These are phyloP conservation scores for Geotrichum klebahnii DNA, from an alignment of 1,139 yeast species.

Conservation along the genomic window DNA sequence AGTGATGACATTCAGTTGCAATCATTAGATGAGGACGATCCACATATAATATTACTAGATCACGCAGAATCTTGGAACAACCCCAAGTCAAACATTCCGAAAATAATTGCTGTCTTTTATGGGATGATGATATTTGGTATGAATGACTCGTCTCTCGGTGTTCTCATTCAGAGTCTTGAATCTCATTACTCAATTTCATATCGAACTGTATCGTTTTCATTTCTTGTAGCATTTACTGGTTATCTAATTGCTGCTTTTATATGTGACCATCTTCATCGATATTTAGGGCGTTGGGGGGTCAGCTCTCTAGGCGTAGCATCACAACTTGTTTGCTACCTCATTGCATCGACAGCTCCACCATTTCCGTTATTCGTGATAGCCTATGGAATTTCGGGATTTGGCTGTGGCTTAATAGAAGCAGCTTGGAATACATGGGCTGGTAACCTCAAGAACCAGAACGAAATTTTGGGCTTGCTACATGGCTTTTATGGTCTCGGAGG, in stretches of 20 bases:
- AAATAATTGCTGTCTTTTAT: conserved; percentile 27
- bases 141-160: conserved; percentile 35
- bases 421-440: conserved; percentile 58
- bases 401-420: conserved; percentile 53
- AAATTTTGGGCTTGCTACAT: conserved; percentile 52
- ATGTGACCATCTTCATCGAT: conserved; percentile 39
- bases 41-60: too few species aligned
- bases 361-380: conserved; percentile 47
- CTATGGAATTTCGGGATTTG: conserved; percentile 58
- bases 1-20: too few species aligned
- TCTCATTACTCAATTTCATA: conserved; percentile 30
- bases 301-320: conserved; percentile 41
- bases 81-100: conserved; percentile 16
- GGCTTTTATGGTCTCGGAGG: conserved; percentile 65
- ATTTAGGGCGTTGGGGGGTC: conserved; percentile 45
- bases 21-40: too few species aligned
- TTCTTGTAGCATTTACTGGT: conserved; percentile 37
- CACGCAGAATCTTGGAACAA: conserved; percentile 14
- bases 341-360: conserved; percentile 45
- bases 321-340: conserved; percentile 42
- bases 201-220: conserved; percentile 32
- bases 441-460: conserved; percentile 47
- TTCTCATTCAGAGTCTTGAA: conserved; percentile 32
- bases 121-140: conserved; percentile 35
- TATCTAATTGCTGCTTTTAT: conserved; percentile 40